Percentiles rank a stretch among this genome's conserved stretches.
These are phyloP conservation scores for Citropsis articulata DNA, from an alignment of 345 rosid genomes.

Conservation along the genomic window DNA sequence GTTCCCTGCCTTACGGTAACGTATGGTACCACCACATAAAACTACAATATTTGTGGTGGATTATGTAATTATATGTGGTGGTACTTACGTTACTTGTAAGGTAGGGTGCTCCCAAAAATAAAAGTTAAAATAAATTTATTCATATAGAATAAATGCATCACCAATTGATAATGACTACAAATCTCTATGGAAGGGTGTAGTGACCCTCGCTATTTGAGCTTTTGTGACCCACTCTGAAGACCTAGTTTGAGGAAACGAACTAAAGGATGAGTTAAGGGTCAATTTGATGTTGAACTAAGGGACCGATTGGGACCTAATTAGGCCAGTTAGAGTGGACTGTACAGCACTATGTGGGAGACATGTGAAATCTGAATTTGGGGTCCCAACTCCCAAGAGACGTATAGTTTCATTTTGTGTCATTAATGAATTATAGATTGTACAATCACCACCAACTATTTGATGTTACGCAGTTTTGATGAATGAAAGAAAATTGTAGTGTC, in stretches of 20 bases:
- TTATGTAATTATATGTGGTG: too few relatives aligned
- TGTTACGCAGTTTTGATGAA: neutral
- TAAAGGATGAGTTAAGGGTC: constrained; percentile 17
- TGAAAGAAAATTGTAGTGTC: neutral
- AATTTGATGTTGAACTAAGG: neutral
- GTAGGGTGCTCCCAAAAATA: too few relatives aligned
- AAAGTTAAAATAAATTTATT: neutral
- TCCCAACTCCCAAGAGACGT: constrained; percentile 27
- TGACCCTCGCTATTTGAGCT: neutral
- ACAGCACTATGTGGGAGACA: constrained; percentile 33
- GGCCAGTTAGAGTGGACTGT: constrained; percentile 44
- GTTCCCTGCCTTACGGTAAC: too few relatives aligned
- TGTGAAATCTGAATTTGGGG: constrained; percentile 34
- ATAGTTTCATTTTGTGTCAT: constrained; percentile 5
- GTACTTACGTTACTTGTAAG: too few relatives aligned
- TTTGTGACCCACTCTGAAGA: neutral
- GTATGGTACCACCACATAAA: too few relatives aligned
- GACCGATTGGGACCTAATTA: constrained; percentile 3
- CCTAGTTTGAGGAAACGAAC: neutral
- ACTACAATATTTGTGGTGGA: too few relatives aligned
- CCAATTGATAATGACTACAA: neutral
- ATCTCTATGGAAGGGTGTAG: neutral
- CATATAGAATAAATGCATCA: too few relatives aligned
- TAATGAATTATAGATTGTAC: neutral
- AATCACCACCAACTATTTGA: neutral